A percentile compares a stretch with the other conserved stretches of the same genome.
These are phyloP conservation scores for Gossypium ekmanianum DNA, from an alignment of 345 rosid species.

Conservation along the genomic window DNA sequence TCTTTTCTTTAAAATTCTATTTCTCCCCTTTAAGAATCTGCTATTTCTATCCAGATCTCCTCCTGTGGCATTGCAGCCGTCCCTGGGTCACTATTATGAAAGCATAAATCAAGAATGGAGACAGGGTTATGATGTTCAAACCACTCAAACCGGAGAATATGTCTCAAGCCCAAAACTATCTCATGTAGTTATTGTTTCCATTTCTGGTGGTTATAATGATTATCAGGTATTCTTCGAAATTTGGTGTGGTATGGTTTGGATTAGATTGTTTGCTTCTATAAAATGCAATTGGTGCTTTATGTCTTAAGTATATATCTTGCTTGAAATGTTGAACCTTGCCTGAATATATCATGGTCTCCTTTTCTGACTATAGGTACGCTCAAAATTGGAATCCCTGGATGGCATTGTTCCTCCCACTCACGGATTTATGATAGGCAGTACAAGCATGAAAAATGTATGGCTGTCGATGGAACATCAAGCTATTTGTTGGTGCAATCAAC, in stretches of 20 bases:
- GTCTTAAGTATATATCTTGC: neutral
- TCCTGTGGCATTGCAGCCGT: constrained; percentile 96
- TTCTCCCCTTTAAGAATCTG: constrained; percentile 24
- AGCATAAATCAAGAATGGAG: constrained; percentile 79
- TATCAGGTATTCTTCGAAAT: constrained; percentile 57
- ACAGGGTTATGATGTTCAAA: constrained; percentile 64
- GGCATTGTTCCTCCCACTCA: constrained; percentile 90
- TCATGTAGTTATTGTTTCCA: constrained; percentile 72
- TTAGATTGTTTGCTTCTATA: constrained; percentile 7
- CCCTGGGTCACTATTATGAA: constrained; percentile 79
- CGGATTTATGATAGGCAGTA: constrained; percentile 87
- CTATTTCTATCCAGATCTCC: constrained; percentile 72
- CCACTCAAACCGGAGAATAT: constrained; percentile 44
- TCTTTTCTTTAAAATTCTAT: constrained; percentile 20
- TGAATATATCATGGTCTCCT: neutral
- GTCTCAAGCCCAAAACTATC: constrained; percentile 65
- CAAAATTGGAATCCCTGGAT: constrained; percentile 78
- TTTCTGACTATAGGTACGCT: constrained; percentile 57
- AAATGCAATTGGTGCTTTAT: constrained; percentile 2
- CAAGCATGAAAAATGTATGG: constrained; percentile 94
- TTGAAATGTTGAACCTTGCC: neutral
- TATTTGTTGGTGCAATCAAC: constrained; percentile 94
- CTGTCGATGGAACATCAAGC: constrained; percentile 98
- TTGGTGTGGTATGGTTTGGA: constrained; percentile 8
- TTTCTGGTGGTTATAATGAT: constrained; percentile 89